A percentile compares a stretch with the other conserved stretches of the same genome.
Conservation (phyloP, 352 stramenopile species). For the Phytopythium kandeliae region DNA sequence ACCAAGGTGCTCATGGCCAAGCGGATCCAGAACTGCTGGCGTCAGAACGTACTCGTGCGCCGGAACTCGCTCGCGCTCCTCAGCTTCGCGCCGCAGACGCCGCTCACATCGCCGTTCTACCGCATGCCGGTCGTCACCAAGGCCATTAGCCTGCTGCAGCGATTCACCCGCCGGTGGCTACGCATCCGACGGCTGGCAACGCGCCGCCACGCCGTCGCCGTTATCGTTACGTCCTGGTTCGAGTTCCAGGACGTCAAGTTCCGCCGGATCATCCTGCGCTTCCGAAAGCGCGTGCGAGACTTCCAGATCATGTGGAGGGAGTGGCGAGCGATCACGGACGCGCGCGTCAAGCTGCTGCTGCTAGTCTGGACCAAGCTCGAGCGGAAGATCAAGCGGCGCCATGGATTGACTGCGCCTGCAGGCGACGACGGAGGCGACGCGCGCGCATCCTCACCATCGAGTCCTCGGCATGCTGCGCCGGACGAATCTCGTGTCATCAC, state of each 20-base stretch:
- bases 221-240: conserved; percentile 72
- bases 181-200: conserved; percentile 14
- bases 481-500: conserved; percentile 2
- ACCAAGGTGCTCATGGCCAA: conserved; percentile 41
- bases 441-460: background rate
- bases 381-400: conserved; percentile 40
- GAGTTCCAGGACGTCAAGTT: conserved; percentile 85
- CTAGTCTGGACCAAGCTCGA: conserved; percentile 65
- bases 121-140: conserved; percentile 44
- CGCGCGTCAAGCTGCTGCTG: conserved; percentile 63
- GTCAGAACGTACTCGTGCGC: conserved; percentile 20
- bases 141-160: conserved; percentile 35
- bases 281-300: conserved; percentile 62
- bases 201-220: conserved; percentile 17
- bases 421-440: no score
- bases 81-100: conserved; percentile 12
- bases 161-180: conserved; percentile 36
- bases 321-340: conserved; percentile 68
- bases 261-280: conserved; percentile 67
- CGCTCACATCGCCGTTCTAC: conserved; percentile 35
- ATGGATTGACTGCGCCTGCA: conserved; percentile 15
- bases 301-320: conserved; percentile 73
- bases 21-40: conserved; percentile 53
- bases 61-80: conserved; percentile 17
- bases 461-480: background rate